Base-by-base conservation (phyloP, 768 basidiomycete species). In the Piloderma croceum region DNA sequence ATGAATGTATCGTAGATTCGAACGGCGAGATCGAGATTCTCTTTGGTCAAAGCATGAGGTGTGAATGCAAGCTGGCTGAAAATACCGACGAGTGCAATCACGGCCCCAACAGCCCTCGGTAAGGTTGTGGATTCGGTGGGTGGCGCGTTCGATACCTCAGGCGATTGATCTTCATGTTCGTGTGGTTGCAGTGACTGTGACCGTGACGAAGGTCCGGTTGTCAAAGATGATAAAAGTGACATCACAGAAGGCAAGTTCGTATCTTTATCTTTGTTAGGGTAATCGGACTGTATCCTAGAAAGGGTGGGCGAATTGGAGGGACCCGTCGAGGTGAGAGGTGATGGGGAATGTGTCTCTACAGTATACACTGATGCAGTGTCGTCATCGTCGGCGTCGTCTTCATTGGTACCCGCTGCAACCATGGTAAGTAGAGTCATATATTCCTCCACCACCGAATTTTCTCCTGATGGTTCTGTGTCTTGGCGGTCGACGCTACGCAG, bases 51-150 rank as follows among this genome's bases (percentile, higher is more conserved):
- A 2, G 77, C 68, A 45, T 76, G 70, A 0, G 83, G 79, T 0
- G 83, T 83, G 53, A 89, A 88, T 1, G 76, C 61, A 20, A 89
- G 69, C 51, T 84, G 82, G 45, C 71, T 70, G 59, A 89, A 90
- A 21, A 81, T 69, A 20, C 73, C 65, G 21, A 86, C 65, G 5
- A 90, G 66, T 0, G 81, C 76, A 7, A 74, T 71, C 15, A 78
- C 73, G 9, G 85, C 83, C 2, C 74, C 69, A 10, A 83, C 71
- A 34, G 73, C 69, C 6, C 72, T 68, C 13, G 76, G 65, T 10
- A 69, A 50, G 23, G 52, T 42, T 18, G 57, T 57, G 3, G 58
- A 53, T 17, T 57, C 39, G 38, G 59, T 49, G 3, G 52, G 38
- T 3, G 54, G 48, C 12, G 10, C 25, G 12, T 9, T 22, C 20